Evolutionary conservation across 139 green algal species (phyloP), one percentile per base, ranked within the genome.

Genomic region (Astrephomene gubernaculifera): DNA sequence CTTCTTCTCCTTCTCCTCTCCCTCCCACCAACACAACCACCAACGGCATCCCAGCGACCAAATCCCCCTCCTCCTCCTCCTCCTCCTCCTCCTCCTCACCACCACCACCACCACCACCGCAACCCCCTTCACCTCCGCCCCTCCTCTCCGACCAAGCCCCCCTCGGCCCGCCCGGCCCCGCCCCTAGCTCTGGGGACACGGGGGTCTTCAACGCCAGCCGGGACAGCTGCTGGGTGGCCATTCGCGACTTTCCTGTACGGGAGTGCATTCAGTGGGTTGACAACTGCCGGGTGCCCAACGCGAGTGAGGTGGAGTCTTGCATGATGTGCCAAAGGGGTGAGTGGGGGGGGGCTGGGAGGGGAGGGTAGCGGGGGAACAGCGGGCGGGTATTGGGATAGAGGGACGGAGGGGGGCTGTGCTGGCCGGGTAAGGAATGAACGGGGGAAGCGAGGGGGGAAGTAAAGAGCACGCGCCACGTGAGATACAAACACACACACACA

Each of bases 271-370:
- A 27, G 7, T 84, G 78, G 78, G 21, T 45, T 0, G 44, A 84
- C 44, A 25, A 74, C 41, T 84, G 78, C 78, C 14, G 43, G 24
- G n/a, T 49, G 61, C 17, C 61, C 41, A 84, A 63, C 63, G 78
- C 54, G 10, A 61, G 57, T 17, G 39, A 71, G 57, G 54, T 71
- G 75, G 75, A 82, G 75, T 1, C 41, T 6, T 84, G 78, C 63
- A 74, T 60, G 52, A 49, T 84, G 61, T 84, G 78, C 78, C 64
- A 43, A 61, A 84, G 52, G 5, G 78, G 78, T 84, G 31, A 65
- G 61, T 4, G 19, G 17, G 45, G 2, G 0, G 17, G 33, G 45
- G 45, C 0, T n/a, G 31, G 0, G 71, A 5, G 31, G 4, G 24
- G 33, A 64, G 49, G 2, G 31, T 39, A 2, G 71, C 31, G 2